Percentiles rank a stretch among this genome's conserved stretches.
Conservation (phyloP, 2,329 filamentous ascomycete species). For the Fusarium buharicum region DNA sequence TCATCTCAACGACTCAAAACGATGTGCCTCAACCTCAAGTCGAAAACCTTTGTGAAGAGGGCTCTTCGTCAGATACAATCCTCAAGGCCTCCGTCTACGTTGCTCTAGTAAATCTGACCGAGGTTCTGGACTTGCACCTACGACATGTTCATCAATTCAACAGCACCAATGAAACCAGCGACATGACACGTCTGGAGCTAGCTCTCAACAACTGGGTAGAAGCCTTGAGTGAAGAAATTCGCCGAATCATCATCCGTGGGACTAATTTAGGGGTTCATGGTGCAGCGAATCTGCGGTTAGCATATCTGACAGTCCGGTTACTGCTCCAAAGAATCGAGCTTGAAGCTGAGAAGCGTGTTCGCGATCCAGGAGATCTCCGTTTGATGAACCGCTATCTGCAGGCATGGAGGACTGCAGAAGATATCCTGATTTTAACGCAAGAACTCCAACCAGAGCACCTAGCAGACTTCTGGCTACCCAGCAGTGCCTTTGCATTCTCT, state of each 20-base stretch:
- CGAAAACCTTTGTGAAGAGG: slow-evolving; percentile 48
- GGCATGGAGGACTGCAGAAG: slow-evolving; percentile 58
- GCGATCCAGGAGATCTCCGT: slow-evolving; percentile 33
- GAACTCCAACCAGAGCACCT: slow-evolving; percentile 57
- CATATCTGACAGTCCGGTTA: slow-evolving; percentile 60
- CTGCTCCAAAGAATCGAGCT: slow-evolving; percentile 60
- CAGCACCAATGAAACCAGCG: slow-evolving; percentile 40
- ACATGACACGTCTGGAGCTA: slow-evolving; percentile 51
- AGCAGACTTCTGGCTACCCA: slow-evolving; percentile 62
- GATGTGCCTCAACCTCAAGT: slow-evolving; percentile 59
- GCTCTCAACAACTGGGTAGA: slow-evolving; percentile 58
- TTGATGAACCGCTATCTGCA: slow-evolving; percentile 52
- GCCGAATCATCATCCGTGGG: slow-evolving; percentile 56
- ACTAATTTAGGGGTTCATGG: slow-evolving; percentile 55
- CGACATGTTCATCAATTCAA: slow-evolving; percentile 52
- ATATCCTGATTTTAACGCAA: slow-evolving; percentile 60
- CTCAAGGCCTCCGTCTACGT: slow-evolving; percentile 55
- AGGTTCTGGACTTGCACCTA: slow-evolving; percentile 49
- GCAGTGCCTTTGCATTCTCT: slow-evolving; percentile 59
- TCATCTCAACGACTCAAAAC: slow-evolving; percentile 57
- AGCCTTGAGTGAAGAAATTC: slow-evolving; percentile 51
- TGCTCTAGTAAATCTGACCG: slow-evolving; percentile 57
- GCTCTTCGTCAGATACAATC: slow-evolving; percentile 24
- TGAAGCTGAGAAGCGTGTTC: slow-evolving; percentile 51
- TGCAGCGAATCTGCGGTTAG: slow-evolving; percentile 61